Conservation (phyloP, 164 flowering plant species). For the Umbilicus rupestris region DNA sequence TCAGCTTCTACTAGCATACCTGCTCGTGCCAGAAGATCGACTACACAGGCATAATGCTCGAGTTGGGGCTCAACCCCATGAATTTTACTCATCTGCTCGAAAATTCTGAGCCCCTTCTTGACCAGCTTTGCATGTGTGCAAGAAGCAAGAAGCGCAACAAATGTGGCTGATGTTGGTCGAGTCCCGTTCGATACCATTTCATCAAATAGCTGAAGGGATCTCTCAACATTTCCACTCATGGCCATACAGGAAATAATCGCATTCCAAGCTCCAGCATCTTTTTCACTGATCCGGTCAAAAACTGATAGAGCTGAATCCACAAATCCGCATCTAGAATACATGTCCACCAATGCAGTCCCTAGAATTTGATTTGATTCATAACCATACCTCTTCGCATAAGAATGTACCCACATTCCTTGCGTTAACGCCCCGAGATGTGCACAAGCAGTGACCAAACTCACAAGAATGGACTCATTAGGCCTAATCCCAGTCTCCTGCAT, state of each 20-base stretch:
- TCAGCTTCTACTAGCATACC: slow-evolving; percentile 57
- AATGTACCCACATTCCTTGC: slow-evolving; percentile 59
- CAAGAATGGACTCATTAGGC: slow-evolving; percentile 55
- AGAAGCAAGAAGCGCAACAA: slow-evolving; percentile 43
- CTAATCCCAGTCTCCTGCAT: slow-evolving; percentile 37
- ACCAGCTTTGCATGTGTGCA: slow-evolving; percentile 59
- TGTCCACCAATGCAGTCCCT: slow-evolving; percentile 58
- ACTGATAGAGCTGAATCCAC: slow-evolving; percentile 38
- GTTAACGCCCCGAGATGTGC: slow-evolving; percentile 56
- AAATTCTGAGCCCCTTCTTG: slow-evolving; percentile 33
- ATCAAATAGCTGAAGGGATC: slow-evolving; percentile 37
- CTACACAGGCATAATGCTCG: slow-evolving; percentile 52
- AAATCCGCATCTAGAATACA: slow-evolving; percentile 62
- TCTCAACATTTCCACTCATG: slow-evolving; percentile 37
- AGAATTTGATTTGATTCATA: slow-evolving; percentile 32
- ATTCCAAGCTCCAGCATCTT: slow-evolving; percentile 60
- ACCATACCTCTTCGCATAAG: slow-evolving; percentile 26
- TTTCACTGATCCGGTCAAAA: slow-evolving; percentile 37
- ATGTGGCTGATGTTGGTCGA: slow-evolving; percentile 50
- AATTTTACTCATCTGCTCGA: slow-evolving; percentile 31
- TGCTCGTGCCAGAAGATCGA: slow-evolving; percentile 55
- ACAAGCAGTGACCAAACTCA: slow-evolving; percentile 51
- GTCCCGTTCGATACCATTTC: slow-evolving; percentile 32
- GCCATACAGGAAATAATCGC: slow-evolving; percentile 58
- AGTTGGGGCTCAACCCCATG: slow-evolving; percentile 35